phyloP scores from a whole-genome alignment of 768 basidiomycete genomes.

The Macrolepiota fuliginosa region DNA sequence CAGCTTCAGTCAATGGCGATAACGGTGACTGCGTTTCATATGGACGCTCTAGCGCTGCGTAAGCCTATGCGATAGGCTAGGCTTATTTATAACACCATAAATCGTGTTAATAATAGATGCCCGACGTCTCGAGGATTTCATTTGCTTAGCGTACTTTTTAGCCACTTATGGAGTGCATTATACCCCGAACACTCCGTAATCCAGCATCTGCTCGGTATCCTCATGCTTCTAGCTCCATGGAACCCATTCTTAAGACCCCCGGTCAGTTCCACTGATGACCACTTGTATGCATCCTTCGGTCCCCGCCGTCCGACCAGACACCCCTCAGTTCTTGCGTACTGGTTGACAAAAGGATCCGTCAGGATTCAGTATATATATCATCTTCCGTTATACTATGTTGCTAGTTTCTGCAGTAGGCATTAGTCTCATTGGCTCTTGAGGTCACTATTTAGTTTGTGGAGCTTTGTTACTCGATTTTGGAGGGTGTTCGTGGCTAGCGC shows the following conservation, averaged over 20 bases:
- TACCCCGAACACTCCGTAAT: conserved; percentile 7
- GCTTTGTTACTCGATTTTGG: too few species aligned
- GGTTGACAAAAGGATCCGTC: not conserved
- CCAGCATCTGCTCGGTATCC: not conserved
- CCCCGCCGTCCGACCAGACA: not conserved
- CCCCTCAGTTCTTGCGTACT: not conserved
- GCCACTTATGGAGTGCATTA: not conserved
- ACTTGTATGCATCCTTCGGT: conserved; percentile 1
- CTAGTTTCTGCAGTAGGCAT: too few species aligned
- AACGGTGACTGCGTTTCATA: not conserved
- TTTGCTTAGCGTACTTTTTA: not conserved
- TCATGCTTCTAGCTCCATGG: conserved; percentile 9
- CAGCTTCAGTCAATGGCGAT: not conserved
- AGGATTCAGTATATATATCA: not conserved
- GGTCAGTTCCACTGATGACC: not conserved
- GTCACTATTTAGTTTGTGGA: too few species aligned
- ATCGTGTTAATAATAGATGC: not conserved
- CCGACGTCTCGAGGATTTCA: not conserved
- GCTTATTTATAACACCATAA: not conserved
- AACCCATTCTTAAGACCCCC: not conserved
- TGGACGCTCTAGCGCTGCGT: not conserved
- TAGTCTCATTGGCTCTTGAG: too few species aligned
- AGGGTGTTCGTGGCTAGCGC: not conserved
- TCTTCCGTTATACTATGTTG: too few species aligned
- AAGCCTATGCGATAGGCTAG: not conserved